Evolutionary conservation across 768 basidiomycete genomes (phyloP).

Genomic region (Clitopilus hobsonii): DNA sequence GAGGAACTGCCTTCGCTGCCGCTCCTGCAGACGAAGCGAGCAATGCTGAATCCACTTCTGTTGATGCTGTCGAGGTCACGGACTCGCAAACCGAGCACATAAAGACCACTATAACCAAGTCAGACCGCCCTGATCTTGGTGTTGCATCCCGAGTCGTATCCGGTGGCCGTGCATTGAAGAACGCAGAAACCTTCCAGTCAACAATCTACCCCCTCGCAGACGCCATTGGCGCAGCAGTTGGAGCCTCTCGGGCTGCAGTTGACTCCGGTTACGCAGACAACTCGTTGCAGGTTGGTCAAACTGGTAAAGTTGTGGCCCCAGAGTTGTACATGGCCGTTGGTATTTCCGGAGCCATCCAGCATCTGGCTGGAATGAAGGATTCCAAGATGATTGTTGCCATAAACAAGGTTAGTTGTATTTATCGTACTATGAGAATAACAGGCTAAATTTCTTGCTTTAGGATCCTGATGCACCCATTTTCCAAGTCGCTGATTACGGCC

Average conservation of each 20-base stretch:
- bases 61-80: conserved; percentile 60
- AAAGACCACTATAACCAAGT: conserved; percentile 76
- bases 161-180: conserved; percentile 93
- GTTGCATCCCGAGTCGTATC: conserved; percentile 87
- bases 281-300: conserved; percentile 98
- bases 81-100: conserved; percentile 61
- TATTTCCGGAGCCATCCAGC: conserved; percentile 98
- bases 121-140: conserved; percentile 89
- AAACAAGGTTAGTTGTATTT: conserved; percentile 68
- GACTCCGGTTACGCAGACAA: conserved; percentile 99
- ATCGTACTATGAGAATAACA: neutral
- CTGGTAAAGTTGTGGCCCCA: conserved; percentile 97
- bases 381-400: conserved; percentile 97
- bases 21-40: conserved; percentile 44
- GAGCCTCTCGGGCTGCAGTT: conserved; percentile 96
- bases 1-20: conserved; percentile 85
- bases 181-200: conserved; percentile 85
- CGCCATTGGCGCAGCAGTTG: conserved; percentile 89
- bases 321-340: conserved; percentile 95
- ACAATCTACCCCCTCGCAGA: conserved; percentile 92
- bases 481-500: conserved; percentile 94
- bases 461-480: conserved; percentile 98
- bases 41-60: conserved; percentile 53
- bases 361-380: conserved; percentile 99
- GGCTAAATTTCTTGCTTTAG: conserved; percentile 30